Conservation (phyloP, 31 red algal genomes). For the Bonnemaisonia californica region DNA sequence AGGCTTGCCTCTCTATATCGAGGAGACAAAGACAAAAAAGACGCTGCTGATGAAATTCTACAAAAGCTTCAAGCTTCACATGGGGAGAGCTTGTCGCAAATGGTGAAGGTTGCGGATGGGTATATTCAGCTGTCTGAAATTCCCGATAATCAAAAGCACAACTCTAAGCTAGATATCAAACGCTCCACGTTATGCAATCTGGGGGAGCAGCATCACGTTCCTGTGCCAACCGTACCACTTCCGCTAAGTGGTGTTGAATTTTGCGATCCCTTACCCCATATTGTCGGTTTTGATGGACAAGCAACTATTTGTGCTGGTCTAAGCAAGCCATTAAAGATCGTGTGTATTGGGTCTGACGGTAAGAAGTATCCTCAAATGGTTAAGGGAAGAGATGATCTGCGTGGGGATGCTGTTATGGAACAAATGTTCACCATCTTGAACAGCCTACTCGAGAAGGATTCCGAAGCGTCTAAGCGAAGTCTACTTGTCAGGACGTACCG, state of each 20-base stretch:
- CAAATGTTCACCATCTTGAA: slow-evolving; percentile 92
- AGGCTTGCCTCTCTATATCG: slow-evolving; percentile 54
- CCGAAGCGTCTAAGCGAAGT: slow-evolving; percentile 52
- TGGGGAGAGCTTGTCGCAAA: slow-evolving; percentile 57
- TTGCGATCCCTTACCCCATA: slow-evolving; percentile 32
- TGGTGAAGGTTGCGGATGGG: slow-evolving; percentile 57
- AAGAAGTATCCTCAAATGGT: slow-evolving; percentile 79
- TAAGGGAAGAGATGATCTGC: slow-evolving; percentile 92
- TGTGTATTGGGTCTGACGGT: slow-evolving; percentile 86
- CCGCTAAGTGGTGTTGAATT: slow-evolving; percentile 52
- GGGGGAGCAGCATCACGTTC: slow-evolving; percentile 45
- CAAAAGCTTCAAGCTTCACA: slow-evolving; percentile 28
- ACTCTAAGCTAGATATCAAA: slow-evolving; percentile 31
- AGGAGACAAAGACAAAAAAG: slow-evolving; percentile 78
- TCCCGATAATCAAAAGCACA: slow-evolving; percentile 5
- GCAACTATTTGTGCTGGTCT: slow-evolving; percentile 74
- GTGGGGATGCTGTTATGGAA: slow-evolving; percentile 97
- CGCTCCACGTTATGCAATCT: slow-evolving; percentile 22
- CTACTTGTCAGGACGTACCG: slow-evolving; percentile 84
- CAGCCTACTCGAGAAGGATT: slow-evolving; percentile 69
- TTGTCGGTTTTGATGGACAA: slow-evolving; percentile 61
- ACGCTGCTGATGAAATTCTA: slow-evolving; percentile 68
- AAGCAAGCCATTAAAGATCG: slow-evolving; percentile 65
- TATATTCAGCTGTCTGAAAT: slow-evolving; percentile 82
- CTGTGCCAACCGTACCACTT: slow-evolving; percentile 77